Conservation (phyloP, 148 eudicot species). For the Chenopodium formosanum region DNA sequence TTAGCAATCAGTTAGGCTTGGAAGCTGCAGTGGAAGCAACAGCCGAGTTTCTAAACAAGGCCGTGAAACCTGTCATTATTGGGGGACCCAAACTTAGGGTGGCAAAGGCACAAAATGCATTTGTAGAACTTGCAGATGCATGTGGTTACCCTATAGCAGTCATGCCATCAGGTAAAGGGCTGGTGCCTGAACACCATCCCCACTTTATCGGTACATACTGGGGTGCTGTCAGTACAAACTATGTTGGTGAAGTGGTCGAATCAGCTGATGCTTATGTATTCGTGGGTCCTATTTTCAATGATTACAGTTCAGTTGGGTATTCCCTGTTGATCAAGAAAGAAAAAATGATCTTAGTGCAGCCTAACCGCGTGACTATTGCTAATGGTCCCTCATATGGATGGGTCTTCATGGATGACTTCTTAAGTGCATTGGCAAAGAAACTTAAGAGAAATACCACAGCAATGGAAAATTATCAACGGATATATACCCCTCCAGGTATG, state of each 20-base stretch:
- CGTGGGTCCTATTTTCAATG: constrained; percentile 77
- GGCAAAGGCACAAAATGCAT: constrained; percentile 58
- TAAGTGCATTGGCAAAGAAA: constrained; percentile 59
- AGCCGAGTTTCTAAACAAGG: constrained; percentile 69
- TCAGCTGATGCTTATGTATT: constrained; percentile 82
- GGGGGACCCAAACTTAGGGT: constrained; percentile 74
- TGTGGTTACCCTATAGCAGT: constrained; percentile 74
- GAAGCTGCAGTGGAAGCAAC: constrained; percentile 81
- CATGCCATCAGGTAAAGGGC: constrained; percentile 74
- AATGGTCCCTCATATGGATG: constrained; percentile 76
- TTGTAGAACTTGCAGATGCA: constrained; percentile 63
- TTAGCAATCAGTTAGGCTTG: constrained; percentile 67
- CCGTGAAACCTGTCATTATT: constrained; percentile 73
- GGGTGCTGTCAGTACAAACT: constrained; percentile 79
- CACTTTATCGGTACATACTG: constrained; percentile 77
- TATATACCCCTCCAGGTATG: constrained; percentile 71
- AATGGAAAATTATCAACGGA: constrained; percentile 60
- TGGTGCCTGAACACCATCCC: constrained; percentile 67
- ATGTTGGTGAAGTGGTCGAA: constrained; percentile 76
- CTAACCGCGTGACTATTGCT: constrained; percentile 69
- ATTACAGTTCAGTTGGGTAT: constrained; percentile 86
- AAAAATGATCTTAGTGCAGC: constrained; percentile 56
- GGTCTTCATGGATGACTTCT: constrained; percentile 78
- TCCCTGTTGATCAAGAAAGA: constrained; percentile 72
- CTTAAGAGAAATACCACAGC: constrained; percentile 65